Percentiles rank a stretch among this genome's conserved stretches.
phyloP scores from a whole-genome alignment of 495 filamentous ascomycete species.

The Podospora bellae-mahoneyi region DNA sequence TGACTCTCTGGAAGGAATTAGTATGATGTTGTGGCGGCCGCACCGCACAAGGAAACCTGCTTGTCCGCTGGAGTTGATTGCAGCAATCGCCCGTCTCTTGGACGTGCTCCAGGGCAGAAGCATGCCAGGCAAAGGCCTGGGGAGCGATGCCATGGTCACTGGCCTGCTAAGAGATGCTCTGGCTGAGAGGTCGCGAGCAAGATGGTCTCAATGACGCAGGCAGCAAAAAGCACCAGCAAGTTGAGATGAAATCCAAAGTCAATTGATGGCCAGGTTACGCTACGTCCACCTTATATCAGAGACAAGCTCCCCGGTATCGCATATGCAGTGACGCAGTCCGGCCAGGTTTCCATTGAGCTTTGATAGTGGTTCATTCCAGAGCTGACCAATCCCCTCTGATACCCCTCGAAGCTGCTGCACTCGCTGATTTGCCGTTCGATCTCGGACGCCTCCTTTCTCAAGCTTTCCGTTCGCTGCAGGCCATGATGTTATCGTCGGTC shows the following conservation, averaged over 20 bases:
- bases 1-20: neutral
- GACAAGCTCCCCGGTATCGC: constrained; percentile 23
- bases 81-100: neutral
- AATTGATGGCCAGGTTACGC: neutral
- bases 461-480: constrained; percentile 23
- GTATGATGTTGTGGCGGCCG: neutral
- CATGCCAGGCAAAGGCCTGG: constrained; percentile 12
- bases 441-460: constrained; percentile 26
- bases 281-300: neutral
- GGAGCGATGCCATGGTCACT: constrained; percentile 14
- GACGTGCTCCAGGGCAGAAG: constrained; percentile 7
- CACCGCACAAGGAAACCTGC: neutral
- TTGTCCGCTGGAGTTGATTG: neutral
- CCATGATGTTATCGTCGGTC: constrained; percentile 34
- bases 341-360: neutral
- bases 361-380: constrained; percentile 5
- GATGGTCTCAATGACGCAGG: neutral
- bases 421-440: constrained; percentile 19
- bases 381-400: constrained; percentile 16
- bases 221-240: neutral
- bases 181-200: neutral
- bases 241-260: neutral
- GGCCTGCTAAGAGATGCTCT: no score
- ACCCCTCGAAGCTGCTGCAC: neutral
- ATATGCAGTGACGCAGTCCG: neutral